phyloP scores from a whole-genome alignment of 2,329 filamentous ascomycete genomes.

The Aureobasidium mangrovei region DNA sequence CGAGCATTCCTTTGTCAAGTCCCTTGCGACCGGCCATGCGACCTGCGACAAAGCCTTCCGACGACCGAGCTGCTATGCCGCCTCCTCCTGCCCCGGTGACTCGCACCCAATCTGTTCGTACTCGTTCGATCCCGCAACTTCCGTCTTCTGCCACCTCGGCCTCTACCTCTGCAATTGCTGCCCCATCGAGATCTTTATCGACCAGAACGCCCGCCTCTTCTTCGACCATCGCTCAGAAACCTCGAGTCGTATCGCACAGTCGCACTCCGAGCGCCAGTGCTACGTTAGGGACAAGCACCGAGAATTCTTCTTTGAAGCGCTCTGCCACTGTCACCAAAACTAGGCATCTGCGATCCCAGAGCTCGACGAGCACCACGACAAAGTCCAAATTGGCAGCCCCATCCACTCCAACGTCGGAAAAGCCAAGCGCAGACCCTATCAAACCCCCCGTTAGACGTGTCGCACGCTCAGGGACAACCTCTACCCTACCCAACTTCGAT shows the following conservation, averaged over 20 bases:
- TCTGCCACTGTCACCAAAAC: not conserved
- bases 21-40: not conserved
- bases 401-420: not conserved
- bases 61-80: slow-evolving; percentile 10
- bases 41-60: not conserved
- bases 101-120: not conserved
- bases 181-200: not conserved
- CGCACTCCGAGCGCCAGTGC: slow-evolving; percentile 3
- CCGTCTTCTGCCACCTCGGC: not conserved
- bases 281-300: not conserved
- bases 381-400: not conserved
- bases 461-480: not conserved
- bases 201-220: not conserved
- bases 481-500: not conserved
- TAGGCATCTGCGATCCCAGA: slow-evolving; percentile 1
- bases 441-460: not conserved
- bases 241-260: not conserved
- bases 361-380: not conserved
- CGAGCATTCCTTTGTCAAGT: not conserved
- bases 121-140: not conserved
- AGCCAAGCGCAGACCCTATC: not conserved
- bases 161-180: not conserved
- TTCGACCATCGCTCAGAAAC: not conserved
- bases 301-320: not conserved
- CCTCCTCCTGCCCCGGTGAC: not conserved